phyloP scores from a whole-genome alignment of 202 grass and related monocot genomes.

The Setaria italica region DNA sequence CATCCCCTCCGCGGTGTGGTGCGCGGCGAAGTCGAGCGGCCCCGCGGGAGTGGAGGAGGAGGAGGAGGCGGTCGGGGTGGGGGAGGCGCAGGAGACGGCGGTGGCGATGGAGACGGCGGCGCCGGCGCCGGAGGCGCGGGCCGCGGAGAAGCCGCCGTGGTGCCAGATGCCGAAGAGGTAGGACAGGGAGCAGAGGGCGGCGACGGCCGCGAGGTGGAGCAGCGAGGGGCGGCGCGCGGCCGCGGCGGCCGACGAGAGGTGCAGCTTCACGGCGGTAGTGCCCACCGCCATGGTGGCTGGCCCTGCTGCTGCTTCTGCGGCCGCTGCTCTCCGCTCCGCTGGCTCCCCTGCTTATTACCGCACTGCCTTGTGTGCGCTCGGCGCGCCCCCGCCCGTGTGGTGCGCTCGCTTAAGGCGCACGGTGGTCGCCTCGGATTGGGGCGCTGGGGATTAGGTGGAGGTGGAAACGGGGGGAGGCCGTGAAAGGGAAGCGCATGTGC shows the following conservation, averaged over 20 bases:
- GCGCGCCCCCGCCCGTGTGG: neutral
- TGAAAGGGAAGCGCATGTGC: slow-evolving; percentile 37
- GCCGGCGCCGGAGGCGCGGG: slow-evolving; percentile 21
- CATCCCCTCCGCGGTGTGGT: slow-evolving; percentile 65
- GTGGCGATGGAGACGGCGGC: slow-evolving; percentile 54
- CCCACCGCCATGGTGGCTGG: slow-evolving; percentile 54
- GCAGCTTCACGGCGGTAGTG: slow-evolving; percentile 51
- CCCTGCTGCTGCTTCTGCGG: slow-evolving; percentile 10
- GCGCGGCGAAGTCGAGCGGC: slow-evolving; percentile 63
- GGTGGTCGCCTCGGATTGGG: slow-evolving; percentile 16
- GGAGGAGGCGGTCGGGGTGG: neutral
- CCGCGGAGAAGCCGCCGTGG: slow-evolving; percentile 56
- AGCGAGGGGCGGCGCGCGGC: slow-evolving; percentile 51
- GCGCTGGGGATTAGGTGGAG: slow-evolving; percentile 40
- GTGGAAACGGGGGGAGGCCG: slow-evolving; percentile 20
- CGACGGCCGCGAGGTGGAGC: slow-evolving; percentile 58
- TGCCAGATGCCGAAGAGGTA: slow-evolving; percentile 84
- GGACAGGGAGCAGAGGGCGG: slow-evolving; percentile 67
- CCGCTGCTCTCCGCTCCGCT: neutral
- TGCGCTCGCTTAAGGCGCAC: slow-evolving; percentile 33
- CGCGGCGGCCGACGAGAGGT: slow-evolving; percentile 41
- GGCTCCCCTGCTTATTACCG: neutral
- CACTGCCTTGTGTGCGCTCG: neutral
- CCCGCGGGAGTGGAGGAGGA: neutral
- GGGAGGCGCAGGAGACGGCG: slow-evolving; percentile 42